A percentile compares a stretch with the other conserved stretches of the same genome.
Evolutionary conservation across 306 rosid genomes (phyloP).

Genomic region (Boehmeria nivea): DNA sequence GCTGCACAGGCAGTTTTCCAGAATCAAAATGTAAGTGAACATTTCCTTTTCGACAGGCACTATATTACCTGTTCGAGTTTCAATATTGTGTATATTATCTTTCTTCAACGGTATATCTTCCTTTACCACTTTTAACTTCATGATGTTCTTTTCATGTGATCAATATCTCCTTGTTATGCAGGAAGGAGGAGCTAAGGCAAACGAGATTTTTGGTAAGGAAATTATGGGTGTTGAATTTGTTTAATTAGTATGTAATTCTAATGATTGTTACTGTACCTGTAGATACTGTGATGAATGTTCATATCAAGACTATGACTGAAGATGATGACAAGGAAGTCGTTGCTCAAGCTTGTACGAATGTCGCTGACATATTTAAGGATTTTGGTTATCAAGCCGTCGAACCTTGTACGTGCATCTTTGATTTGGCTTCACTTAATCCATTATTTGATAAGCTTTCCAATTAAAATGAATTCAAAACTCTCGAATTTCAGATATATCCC

Average conservation of each 20-base stretch:
- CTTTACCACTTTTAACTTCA: not conserved
- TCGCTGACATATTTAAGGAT: constrained; percentile 83
- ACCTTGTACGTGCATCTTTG: constrained; percentile 61
- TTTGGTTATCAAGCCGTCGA: constrained; percentile 71
- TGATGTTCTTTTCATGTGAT: not conserved
- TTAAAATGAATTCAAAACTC: constrained; percentile 10
- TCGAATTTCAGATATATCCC: constrained; percentile 50
- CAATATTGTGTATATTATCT: not conserved
- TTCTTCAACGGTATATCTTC: not conserved
- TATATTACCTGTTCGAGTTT: too few species aligned
- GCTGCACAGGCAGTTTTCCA: constrained; percentile 73
- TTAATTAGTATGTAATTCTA: constrained; percentile 12
- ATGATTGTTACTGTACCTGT: constrained; percentile 18
- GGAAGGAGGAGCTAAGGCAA: constrained; percentile 77
- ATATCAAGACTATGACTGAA: constrained; percentile 82
- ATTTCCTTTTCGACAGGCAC: too few species aligned
- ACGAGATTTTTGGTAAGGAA: constrained; percentile 65
- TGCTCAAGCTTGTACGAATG: constrained; percentile 83
- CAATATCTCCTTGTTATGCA: constrained; percentile 33
- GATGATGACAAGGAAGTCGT: constrained; percentile 97
- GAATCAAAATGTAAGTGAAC: constrained; percentile 63
- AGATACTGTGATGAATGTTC: constrained; percentile 77
- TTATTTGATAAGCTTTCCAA: constrained; percentile 22
- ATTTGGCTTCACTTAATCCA: constrained; percentile 4
- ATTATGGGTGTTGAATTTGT: constrained; percentile 22